A percentile compares a stretch with the other conserved stretches of the same genome.
Evolutionary conservation across 2,329 filamentous ascomycete species (phyloP).

Genomic region (Talaromyces sp.): DNA sequence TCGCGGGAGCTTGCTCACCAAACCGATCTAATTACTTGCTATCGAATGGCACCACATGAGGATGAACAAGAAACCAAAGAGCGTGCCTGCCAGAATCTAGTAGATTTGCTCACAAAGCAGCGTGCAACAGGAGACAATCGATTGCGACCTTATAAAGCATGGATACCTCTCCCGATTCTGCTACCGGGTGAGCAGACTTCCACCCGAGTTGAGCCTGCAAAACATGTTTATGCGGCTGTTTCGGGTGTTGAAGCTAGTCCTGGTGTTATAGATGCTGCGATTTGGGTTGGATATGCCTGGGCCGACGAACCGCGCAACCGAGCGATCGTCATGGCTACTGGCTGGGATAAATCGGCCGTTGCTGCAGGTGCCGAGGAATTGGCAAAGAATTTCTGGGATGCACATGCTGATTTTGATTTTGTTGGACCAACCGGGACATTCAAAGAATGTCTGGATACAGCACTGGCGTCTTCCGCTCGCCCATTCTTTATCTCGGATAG

Average conservation of each 20-base stretch:
- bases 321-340: constrained; percentile 52
- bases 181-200: constrained; percentile 58
- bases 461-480: constrained; percentile 40
- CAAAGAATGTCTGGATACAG: constrained; percentile 49
- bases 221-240: constrained; percentile 52
- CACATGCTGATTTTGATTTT: constrained; percentile 51
- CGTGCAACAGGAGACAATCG: not conserved
- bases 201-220: constrained; percentile 54
- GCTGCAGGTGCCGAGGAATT: constrained; percentile 46
- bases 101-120: constrained; percentile 38
- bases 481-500: constrained; percentile 58
- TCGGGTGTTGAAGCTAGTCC: constrained; percentile 43
- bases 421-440: constrained; percentile 53
- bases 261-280: constrained; percentile 52
- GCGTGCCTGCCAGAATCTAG: constrained; percentile 52
- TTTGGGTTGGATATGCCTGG: constrained; percentile 60
- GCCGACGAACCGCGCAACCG: constrained; percentile 56
- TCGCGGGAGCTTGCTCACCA: constrained; percentile 51
- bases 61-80: constrained; percentile 53
- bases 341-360: constrained; percentile 48
- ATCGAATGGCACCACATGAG: constrained; percentile 54
- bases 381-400: constrained; percentile 51
- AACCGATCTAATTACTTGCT: constrained; percentile 55
- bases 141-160: constrained; percentile 51
- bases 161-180: constrained; percentile 54